phyloP scores from a whole-genome alignment of 139 green algal genomes.

The Tetraselmis striata region DNA sequence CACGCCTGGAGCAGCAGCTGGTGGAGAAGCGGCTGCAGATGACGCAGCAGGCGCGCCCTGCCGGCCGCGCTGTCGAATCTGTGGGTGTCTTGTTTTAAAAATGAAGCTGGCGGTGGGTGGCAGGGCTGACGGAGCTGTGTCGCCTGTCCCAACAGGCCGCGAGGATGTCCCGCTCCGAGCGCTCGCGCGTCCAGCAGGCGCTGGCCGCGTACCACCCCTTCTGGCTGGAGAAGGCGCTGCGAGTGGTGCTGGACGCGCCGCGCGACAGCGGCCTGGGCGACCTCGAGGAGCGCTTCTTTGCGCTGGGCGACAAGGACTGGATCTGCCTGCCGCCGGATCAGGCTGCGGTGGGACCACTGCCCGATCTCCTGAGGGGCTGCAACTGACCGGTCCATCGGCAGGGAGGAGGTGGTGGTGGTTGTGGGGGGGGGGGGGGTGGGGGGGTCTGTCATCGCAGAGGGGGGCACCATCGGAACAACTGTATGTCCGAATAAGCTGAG shows the following conservation, averaged over 20 bases:
- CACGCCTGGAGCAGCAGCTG: not conserved
- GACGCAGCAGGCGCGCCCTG: not conserved
- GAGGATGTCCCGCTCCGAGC: not conserved
- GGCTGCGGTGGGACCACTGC: not conserved
- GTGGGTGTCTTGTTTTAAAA: not conserved
- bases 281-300: not conserved
- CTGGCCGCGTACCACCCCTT: conserved; percentile 75
- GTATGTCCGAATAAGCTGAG: conserved; percentile 47
- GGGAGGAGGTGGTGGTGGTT: too few relatives aligned
- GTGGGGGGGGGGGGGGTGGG: too few relatives aligned
- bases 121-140: not conserved
- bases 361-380: too few relatives aligned
- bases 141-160: not conserved
- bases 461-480: too few relatives aligned
- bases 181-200: conserved; percentile 13
- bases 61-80: not conserved
- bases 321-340: not conserved
- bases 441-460: too few relatives aligned
- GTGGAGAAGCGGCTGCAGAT: not conserved
- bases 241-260: conserved; percentile 29
- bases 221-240: conserved; percentile 67
- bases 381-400: too few relatives aligned
- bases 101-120: not conserved
- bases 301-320: not conserved
- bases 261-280: not conserved